Conservation (phyloP, 73 alveolate species). For the Paramecium octaurelia region DNA sequence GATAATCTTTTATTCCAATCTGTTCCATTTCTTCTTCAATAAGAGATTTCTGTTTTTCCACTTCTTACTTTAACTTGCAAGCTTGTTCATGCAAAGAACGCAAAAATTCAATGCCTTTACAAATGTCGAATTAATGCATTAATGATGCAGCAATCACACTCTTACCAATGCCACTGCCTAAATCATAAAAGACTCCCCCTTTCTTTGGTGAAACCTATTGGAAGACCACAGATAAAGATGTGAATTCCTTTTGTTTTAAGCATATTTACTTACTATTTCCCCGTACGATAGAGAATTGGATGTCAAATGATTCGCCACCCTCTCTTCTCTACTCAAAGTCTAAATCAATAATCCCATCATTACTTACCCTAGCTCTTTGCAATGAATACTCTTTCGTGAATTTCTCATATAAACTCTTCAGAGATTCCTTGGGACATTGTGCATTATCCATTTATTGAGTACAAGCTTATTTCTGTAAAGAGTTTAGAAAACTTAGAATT, state of each 20-base stretch:
- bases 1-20: conserved; percentile 22
- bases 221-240: conserved; percentile 1
- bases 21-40: conserved; percentile 56
- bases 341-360: neutral
- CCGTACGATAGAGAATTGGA: conserved; percentile 43
- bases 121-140: conserved; percentile 74
- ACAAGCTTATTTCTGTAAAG: neutral
- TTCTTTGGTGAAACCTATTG: conserved; percentile 18
- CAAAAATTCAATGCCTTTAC: conserved; percentile 83
- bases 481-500: neutral
- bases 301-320: conserved; percentile 17
- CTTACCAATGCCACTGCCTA: conserved; percentile 93
- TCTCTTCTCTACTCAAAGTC: conserved; percentile 42
- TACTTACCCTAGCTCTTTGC: neutral
- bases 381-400: neutral
- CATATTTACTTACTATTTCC: conserved; percentile 46
- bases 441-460: neutral
- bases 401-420: neutral
- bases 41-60: conserved; percentile 61
- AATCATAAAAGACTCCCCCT: conserved; percentile 86
- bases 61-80: conserved; percentile 28
- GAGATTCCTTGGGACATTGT: neutral
- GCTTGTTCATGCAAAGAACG: conserved; percentile 65
- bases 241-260: neutral
- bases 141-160: conserved; percentile 87